A percentile compares a stretch with the other conserved stretches of the same genome.
Conservation (phyloP, 2,329 filamentous ascomycete genomes). For the Lachnellula cervina region DNA sequence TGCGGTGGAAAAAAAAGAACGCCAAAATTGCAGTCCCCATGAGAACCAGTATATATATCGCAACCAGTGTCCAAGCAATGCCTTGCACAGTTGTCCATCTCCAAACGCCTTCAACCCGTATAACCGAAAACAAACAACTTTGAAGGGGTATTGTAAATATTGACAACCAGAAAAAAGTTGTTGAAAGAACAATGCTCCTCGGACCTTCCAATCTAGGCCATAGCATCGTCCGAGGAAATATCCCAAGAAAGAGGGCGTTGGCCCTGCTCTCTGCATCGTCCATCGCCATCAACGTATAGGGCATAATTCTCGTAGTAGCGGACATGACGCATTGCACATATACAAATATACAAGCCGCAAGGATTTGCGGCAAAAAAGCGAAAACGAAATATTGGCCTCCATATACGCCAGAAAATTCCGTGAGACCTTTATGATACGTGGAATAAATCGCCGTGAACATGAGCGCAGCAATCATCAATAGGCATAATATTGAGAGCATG, state of each 20-base stretch:
- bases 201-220: slow-evolving; percentile 66
- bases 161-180: slow-evolving; percentile 69
- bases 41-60: slow-evolving; percentile 65
- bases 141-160: slow-evolving; percentile 78
- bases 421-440: slow-evolving; percentile 56
- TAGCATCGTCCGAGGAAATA: slow-evolving; percentile 59
- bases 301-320: slow-evolving; percentile 70
- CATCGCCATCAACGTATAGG: slow-evolving; percentile 73
- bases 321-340: slow-evolving; percentile 72
- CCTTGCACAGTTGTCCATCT: slow-evolving; percentile 75
- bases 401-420: slow-evolving; percentile 61
- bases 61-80: slow-evolving; percentile 72
- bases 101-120: slow-evolving; percentile 58
- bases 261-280: slow-evolving; percentile 54
- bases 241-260: slow-evolving; percentile 59
- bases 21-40: slow-evolving; percentile 54
- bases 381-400: slow-evolving; percentile 79
- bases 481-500: slow-evolving; percentile 54
- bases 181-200: slow-evolving; percentile 60
- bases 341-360: slow-evolving; percentile 66
- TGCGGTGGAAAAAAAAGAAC: slow-evolving; percentile 58
- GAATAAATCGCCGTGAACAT: slow-evolving; percentile 71
- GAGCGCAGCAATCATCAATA: slow-evolving; percentile 67
- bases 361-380: slow-evolving; percentile 74
- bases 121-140: slow-evolving; percentile 67